Base-by-base conservation (phyloP, 1,139 yeast genomes). In the Suhomyces anneliseae region DNA sequence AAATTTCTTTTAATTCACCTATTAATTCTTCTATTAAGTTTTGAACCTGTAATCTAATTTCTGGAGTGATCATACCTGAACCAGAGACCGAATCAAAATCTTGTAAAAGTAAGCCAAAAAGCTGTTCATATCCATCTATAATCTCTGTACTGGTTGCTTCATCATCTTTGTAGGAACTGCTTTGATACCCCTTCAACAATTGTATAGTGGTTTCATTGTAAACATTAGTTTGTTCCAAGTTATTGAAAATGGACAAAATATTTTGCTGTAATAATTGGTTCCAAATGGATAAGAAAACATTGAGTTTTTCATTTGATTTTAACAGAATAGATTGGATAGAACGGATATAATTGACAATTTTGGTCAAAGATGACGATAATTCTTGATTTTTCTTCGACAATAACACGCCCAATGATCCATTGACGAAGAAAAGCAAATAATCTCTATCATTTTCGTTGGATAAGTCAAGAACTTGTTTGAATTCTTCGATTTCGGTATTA, bases 241-340 rank as follows among this genome's bases (percentile, higher is more conserved):
- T 62, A 27, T 56, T 59, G 50, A 62, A 70, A 4, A 47, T 49
- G 1, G 53, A 40, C 8, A 50, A 53, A 12, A 58, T 53, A n/a
- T 56, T 43, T 6, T 61, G 51, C 8, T 47, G 47, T 15, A 68
- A 51, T 14, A 72, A 52, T 5, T 58, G 46, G 43, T 59, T 60
- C 76, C 77, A 73, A 3, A 70, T 47, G 15, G 54, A 51, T 39
- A 74, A 48, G 49, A 70, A 73, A 1, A 59, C 54, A 1, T 51
- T 47, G 38, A 61, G 58, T 14, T 58, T 47, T 7, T 50, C 40
- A 7, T 54, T 40, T 1, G 64, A 54, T 40, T 62, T 63, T 24
- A 55, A 45, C 64, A 65, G 65, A 7, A 55, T 41, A 6, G 49
- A 46, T 33, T 58, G 63, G 12, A 73, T 44, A 1, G 56, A 45